Evolutionary conservation across 345 rosid species (phyloP), one percentile per base, ranked within the genome.

Genomic region (Lagerstroemia speciosa): DNA sequence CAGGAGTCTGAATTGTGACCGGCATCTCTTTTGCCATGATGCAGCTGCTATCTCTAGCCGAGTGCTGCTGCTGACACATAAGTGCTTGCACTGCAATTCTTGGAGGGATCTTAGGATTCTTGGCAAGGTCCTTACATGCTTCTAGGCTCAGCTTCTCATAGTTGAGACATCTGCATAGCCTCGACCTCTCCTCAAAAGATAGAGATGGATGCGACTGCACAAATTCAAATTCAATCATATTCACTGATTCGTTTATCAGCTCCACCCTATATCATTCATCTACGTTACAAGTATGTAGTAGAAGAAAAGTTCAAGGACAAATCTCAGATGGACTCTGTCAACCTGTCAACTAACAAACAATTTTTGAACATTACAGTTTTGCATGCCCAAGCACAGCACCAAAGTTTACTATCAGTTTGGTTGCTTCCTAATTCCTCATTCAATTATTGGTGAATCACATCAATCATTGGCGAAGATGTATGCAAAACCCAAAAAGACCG

Each of bases 21-120:
- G 29, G 74, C 61, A 65, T 65, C 63, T 58, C 79, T n/a, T 67
- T 75, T 65, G 64, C 43, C 31, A n/a, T 31, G 27, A 41, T 27
- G 60, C 29, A 53, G 60, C 60, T n/a, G 60, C 29, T 53, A 24
- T 53, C 60, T 53, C 9, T 58, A 1, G 40, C 15, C 64, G 52
- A 11, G 27, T 57, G 40, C 45, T 77, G 73, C 29, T 69, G 73
- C 76, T 88, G 92, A 10, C 88, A 84, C 71, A 72, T 83, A 55
- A 91, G 90, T 69, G 97, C 94, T 69, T 86, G 75, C 38, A 91
- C 79, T 19, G 97, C 75, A 26, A 83, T 61, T 61, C 73, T 79
- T 58, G 97, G 97, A n/a, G 97, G 89, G 72, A 88, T 86, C 75
- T 83, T 88, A 0, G 92, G 97, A 62, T 86, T 91, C 80, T 84